These are phyloP conservation scores for Lunasporangiospora selenospora DNA, from an alignment of 192 early-diverging fungal species.

Conservation along the genomic window DNA sequence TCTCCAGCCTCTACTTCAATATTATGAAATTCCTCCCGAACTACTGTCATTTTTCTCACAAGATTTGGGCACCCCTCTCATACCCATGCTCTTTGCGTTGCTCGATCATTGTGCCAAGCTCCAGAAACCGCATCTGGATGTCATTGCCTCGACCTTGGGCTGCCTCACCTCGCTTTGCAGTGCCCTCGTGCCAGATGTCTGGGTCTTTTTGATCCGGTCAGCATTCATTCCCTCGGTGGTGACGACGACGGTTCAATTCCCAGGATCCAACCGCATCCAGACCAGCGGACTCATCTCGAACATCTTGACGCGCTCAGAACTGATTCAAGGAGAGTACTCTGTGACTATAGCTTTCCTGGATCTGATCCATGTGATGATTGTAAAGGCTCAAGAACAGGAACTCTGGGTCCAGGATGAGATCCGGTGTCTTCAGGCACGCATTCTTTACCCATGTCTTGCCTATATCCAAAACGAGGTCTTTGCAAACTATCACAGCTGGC, in stretches of 20 bases:
- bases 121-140: conserved; percentile 31
- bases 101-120: conserved; percentile 38
- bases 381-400: conserved; percentile 31
- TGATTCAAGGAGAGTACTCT: conserved; percentile 32
- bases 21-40: conserved; percentile 9
- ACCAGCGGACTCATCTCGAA: conserved; percentile 23
- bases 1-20: conserved; percentile 8
- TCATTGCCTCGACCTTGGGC: conserved; percentile 34
- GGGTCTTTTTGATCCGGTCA: conserved; percentile 27
- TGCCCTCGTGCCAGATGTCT: conserved; percentile 30
- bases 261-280: conserved; percentile 29
- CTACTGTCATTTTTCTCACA: conserved; percentile 6
- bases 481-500: conserved; percentile 50
- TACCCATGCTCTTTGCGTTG: conserved; percentile 37
- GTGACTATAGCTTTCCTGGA: conserved; percentile 46
- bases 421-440: conserved; percentile 27
- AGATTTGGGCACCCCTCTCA: not conserved
- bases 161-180: conserved; percentile 23
- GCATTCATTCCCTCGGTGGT: conserved; percentile 38
- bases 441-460: conserved; percentile 44
- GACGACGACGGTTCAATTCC: conserved; percentile 36
- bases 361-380: conserved; percentile 22
- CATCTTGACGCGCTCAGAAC: conserved; percentile 28
- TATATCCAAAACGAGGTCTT: conserved; percentile 48
- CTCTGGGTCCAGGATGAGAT: conserved; percentile 40